Conservation (phyloP, 805 yeast genomes). For the Suhomyces tanzawaensis region DNA sequence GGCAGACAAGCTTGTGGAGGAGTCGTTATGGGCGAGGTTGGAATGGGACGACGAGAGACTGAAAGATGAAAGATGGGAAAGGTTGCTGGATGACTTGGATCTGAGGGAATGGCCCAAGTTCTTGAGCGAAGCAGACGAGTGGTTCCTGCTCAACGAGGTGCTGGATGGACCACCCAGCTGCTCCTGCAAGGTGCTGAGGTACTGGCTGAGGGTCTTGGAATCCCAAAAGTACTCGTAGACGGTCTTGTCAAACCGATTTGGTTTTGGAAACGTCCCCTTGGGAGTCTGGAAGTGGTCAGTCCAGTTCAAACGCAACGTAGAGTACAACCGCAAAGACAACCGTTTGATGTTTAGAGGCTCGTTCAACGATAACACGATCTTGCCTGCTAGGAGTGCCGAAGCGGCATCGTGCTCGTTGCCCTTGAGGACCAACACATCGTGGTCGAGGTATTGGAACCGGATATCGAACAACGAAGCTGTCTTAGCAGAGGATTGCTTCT, state of each 20-base stretch:
- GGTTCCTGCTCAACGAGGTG: constrained; percentile 21
- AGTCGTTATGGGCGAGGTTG: background rate
- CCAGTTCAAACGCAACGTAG: constrained; percentile 66
- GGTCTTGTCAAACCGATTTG: constrained; percentile 54
- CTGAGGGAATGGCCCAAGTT: constrained; percentile 30
- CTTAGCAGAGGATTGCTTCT: constrained; percentile 20
- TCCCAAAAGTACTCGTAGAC: constrained; percentile 82
- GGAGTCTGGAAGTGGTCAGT: constrained; percentile 50
- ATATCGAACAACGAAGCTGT: constrained; percentile 42
- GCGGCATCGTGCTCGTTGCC: constrained; percentile 79
- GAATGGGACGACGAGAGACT: constrained; percentile 7
- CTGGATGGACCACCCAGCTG: background rate
- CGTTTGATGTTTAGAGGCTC: constrained; percentile 74
- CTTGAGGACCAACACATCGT: constrained; percentile 75
- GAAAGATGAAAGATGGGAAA: constrained; percentile 8
- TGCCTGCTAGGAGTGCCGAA: constrained; percentile 72
- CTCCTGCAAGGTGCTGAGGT: constrained; percentile 27
- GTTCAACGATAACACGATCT: constrained; percentile 66
- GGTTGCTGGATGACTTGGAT: constrained; percentile 34
- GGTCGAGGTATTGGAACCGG: constrained; percentile 64
- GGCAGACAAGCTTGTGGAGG: constrained; percentile 26
- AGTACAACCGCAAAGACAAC: constrained; percentile 61
- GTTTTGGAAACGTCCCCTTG: constrained; percentile 46
- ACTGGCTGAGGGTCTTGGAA: constrained; percentile 51
- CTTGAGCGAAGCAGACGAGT: constrained; percentile 45